Base-by-base conservation (phyloP, 2,329 filamentous ascomycete species). In the Setomelanomma holmii region DNA sequence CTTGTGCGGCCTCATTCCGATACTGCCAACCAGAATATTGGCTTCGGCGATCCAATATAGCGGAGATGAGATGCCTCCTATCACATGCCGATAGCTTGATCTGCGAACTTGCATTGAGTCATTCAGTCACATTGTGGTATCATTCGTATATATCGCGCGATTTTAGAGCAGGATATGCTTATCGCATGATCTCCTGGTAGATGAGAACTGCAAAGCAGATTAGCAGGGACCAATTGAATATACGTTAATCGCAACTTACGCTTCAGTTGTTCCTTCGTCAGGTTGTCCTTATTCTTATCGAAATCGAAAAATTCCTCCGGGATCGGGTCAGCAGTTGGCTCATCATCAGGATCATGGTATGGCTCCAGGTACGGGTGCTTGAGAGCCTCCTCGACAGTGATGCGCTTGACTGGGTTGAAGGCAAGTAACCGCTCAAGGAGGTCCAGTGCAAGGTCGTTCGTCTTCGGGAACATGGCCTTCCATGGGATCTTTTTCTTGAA, bases 401-500 rank as follows among this genome's bases (percentile, higher is more conserved):
- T 99, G 63, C 95, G 90, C 87, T 99, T 99, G 58, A 95, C 91
- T 0, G 95, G 95, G 80, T 99, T 99, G 82, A 99, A 99, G 11
- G 95, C 93, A 23, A 99, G 84, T 14, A 99, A 85, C 78, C 95
- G 96, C 83, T 99, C 95, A 20, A 99, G 83, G 34, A 99, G 83
- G 71, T 99, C 95, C 33, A 99, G 83, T 0, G 95, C 95, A 30
- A 96, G 81, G 58, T 98, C 93, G n/a, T 93, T 96, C n/a, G 93
- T 97, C 84, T 97, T 97, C 63, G 95, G 93, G 84, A 99, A 99
- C 76, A 99, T 87, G 39, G 89, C 90, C 75, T 95, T 91, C 86
- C 97, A 95, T 0, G 95, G 93, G 41, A 98, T 96, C 87, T 98
- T 98, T 88, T 98, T 98, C 86, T 98, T 98, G 83, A 98, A 98